These are phyloP conservation scores for Aspergillus incahuasiensis DNA, from an alignment of 495 filamentous ascomycete genomes.

Conservation along the genomic window DNA sequence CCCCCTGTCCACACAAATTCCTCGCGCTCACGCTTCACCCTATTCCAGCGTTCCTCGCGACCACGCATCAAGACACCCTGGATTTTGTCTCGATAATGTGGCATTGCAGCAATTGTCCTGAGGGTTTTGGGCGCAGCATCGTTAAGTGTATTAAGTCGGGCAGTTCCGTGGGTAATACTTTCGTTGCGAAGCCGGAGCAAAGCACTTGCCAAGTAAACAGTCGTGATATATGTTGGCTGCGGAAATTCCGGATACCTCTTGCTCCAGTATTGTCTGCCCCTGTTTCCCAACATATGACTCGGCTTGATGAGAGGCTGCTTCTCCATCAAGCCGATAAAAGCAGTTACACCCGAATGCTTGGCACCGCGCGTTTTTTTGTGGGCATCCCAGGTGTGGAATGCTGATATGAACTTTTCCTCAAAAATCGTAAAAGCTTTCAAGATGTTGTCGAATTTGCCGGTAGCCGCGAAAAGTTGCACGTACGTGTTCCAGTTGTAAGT, in stretches of 20 bases:
- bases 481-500: slow-evolving; percentile 49
- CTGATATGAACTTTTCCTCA: slow-evolving; percentile 68
- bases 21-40: neutral
- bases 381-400: slow-evolving; percentile 66
- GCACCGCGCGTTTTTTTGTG: slow-evolving; percentile 29
- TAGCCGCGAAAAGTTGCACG: slow-evolving; percentile 45
- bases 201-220: slow-evolving; percentile 50
- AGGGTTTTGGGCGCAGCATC: slow-evolving; percentile 47
- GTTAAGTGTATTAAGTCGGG: slow-evolving; percentile 30
- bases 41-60: slow-evolving; percentile 14
- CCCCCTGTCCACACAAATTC: slow-evolving; percentile 33
- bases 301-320: slow-evolving; percentile 15
- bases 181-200: slow-evolving; percentile 39
- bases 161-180: slow-evolving; percentile 27
- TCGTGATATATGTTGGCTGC: slow-evolving; percentile 49
- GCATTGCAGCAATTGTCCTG: slow-evolving; percentile 50
- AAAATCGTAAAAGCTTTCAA: slow-evolving; percentile 60
- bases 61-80: slow-evolving; percentile 37
- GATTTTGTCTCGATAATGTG: slow-evolving; percentile 37
- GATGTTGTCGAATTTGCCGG: slow-evolving; percentile 28
- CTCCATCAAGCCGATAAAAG: slow-evolving; percentile 24
- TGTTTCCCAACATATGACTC: slow-evolving; percentile 26
- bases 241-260: slow-evolving; percentile 36
- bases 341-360: slow-evolving; percentile 27
- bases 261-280: slow-evolving; percentile 29